These are phyloP conservation scores for Saksenaea vasiformis DNA, from an alignment of 371 early-diverging fungal genomes.

Conservation along the genomic window DNA sequence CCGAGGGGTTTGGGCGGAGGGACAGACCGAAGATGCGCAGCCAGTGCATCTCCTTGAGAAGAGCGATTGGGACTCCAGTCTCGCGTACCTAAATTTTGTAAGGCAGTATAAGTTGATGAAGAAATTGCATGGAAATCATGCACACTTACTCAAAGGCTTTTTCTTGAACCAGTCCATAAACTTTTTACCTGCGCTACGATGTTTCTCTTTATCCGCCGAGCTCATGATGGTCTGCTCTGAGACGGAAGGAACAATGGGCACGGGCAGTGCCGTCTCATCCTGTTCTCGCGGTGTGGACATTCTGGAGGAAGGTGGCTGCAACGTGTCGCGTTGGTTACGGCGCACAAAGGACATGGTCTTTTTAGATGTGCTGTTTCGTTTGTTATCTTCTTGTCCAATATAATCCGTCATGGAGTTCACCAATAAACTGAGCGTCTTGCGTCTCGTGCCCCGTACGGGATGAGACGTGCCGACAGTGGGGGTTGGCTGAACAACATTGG, in stretches of 20 bases:
- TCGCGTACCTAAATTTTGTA: slow-evolving; percentile 3
- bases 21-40: not conserved
- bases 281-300: not conserved
- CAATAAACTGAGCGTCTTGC: slow-evolving; percentile 57
- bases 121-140: too few relatives aligned
- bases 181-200: slow-evolving; percentile 61
- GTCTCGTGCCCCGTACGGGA: slow-evolving; percentile 47
- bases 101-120: not conserved
- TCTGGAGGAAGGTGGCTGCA: slow-evolving; percentile 19
- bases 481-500: slow-evolving; percentile 19
- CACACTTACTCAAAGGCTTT: slow-evolving; percentile 60
- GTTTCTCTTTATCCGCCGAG: slow-evolving; percentile 32
- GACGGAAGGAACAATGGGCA: slow-evolving; percentile 27
- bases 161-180: slow-evolving; percentile 74
- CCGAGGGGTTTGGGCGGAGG: slow-evolving; percentile 15
- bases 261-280: not conserved
- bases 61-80: slow-evolving; percentile 2
- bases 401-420: slow-evolving; percentile 49
- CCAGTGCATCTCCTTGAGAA: slow-evolving; percentile 6
- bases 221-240: slow-evolving; percentile 33
- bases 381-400: slow-evolving; percentile 18
- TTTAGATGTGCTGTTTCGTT: slow-evolving; percentile 11
- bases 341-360: slow-evolving; percentile 10
- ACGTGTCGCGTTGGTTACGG: slow-evolving; percentile 21
- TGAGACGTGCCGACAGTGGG: slow-evolving; percentile 22